Evolutionary conservation across 1,284 basidiomycete genomes (phyloP).

Genomic region (Flammula alnicola): DNA sequence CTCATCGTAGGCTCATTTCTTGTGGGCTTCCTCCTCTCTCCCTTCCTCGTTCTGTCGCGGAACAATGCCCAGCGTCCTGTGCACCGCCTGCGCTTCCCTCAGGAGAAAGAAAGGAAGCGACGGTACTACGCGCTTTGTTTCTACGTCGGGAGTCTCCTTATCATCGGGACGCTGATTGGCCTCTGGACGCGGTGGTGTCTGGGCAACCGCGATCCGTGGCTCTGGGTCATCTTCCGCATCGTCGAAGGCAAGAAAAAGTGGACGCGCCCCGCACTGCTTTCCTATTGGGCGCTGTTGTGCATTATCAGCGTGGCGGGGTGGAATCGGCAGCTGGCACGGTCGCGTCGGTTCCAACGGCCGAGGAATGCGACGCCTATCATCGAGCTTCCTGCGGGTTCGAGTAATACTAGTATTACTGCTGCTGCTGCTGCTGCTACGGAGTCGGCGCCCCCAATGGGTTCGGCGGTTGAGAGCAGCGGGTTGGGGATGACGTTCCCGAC

Average conservation of each 20-base stretch:
- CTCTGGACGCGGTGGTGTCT: slow-evolving; percentile 93
- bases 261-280: slow-evolving; percentile 82
- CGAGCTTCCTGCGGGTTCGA: neutral
- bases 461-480: slow-evolving; percentile 25
- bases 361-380: slow-evolving; percentile 17
- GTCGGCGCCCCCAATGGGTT: slow-evolving; percentile 3
- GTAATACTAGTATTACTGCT: neutral
- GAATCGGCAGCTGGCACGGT: slow-evolving; percentile 85
- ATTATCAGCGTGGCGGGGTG: slow-evolving; percentile 89
- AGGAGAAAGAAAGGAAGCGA: slow-evolving; percentile 86
- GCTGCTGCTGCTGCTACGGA: slow-evolving; percentile 2
- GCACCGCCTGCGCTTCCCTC: slow-evolving; percentile 86
- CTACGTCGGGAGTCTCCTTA: slow-evolving; percentile 78
- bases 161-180: slow-evolving; percentile 88
- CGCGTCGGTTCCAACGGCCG: slow-evolving; percentile 60
- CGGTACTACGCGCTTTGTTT: slow-evolving; percentile 87
- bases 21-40: slow-evolving; percentile 92
- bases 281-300: slow-evolving; percentile 86
- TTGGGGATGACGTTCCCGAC: slow-evolving; percentile 55
- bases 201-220: slow-evolving; percentile 85
- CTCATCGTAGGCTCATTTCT: slow-evolving; percentile 92
- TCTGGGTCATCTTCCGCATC: slow-evolving; percentile 82
- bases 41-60: slow-evolving; percentile 90
- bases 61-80: slow-evolving; percentile 92
- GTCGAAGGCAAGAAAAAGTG: slow-evolving; percentile 79